These are phyloP conservation scores for Mycena indigotica DNA, from an alignment of 768 basidiomycete species.

Conservation along the genomic window DNA sequence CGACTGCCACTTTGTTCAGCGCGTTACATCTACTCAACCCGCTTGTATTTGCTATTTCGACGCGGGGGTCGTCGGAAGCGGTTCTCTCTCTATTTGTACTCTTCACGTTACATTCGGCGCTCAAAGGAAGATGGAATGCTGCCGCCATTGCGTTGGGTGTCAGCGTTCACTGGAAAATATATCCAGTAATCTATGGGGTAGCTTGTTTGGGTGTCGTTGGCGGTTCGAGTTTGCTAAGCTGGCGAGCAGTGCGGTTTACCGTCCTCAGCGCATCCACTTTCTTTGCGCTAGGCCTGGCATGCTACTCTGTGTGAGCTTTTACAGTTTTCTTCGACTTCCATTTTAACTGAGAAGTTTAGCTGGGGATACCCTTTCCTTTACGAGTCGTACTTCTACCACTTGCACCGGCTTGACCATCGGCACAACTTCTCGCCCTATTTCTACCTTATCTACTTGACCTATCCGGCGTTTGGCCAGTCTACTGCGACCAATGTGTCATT, in stretches of 20 bases:
- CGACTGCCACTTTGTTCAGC: conserved; percentile 56
- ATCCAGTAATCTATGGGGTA: conserved; percentile 90
- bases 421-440: conserved; percentile 99
- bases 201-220: conserved; percentile 64
- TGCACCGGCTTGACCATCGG: conserved; percentile 89
- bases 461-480: conserved; percentile 46
- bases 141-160: conserved; percentile 79
- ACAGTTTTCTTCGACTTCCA: conserved; percentile 5
- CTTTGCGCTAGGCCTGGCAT: conserved; percentile 54
- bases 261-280: conserved; percentile 74
- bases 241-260: conserved; percentile 62
- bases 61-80: conserved; percentile 93
- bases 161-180: conserved; percentile 96
- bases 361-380: conserved; percentile 94
- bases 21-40: conserved; percentile 88
- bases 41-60: conserved; percentile 93
- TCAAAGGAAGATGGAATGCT: conserved; percentile 58
- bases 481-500: conserved; percentile 28
- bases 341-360: conserved; percentile 42
- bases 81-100: conserved; percentile 82
- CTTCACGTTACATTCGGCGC: conserved; percentile 60
- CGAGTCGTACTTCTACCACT: conserved; percentile 92
- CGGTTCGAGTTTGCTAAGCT: conserved; percentile 44
- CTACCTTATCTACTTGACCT: conserved; percentile 89
- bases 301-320: conserved; percentile 74